A percentile compares a stretch with the other conserved stretches of the same genome.
Evolutionary conservation across 1,284 basidiomycete genomes (phyloP).

Genomic region (Trametes versicolor): DNA sequence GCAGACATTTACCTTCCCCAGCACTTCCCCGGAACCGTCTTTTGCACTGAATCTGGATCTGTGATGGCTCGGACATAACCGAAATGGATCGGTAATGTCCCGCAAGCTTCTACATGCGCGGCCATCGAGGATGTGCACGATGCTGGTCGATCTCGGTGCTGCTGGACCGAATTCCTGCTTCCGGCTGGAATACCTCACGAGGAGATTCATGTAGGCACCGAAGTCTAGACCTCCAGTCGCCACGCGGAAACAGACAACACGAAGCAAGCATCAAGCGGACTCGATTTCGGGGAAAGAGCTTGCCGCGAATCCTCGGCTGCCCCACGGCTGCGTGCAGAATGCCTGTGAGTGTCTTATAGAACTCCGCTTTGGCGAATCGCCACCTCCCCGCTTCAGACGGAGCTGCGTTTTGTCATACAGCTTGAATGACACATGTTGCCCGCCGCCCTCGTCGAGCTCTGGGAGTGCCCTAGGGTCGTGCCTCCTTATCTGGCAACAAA

Average conservation of each 20-base stretch:
- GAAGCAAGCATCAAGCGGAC: conserved; percentile 27
- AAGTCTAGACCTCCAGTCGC: conserved; percentile 22
- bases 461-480: conserved; percentile 24
- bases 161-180: conserved; percentile 2
- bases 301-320: conserved; percentile 32
- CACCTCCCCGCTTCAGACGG: conserved; percentile 30
- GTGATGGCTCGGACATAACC: conserved; percentile 9
- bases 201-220: conserved; percentile 20
- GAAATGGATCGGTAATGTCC: conserved; percentile 18
- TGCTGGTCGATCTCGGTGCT: conserved; percentile 16
- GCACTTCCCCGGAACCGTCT: conserved; percentile 26
- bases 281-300: conserved; percentile 11
- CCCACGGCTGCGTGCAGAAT: conserved; percentile 28
- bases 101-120: conserved; percentile 26
- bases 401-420: conserved; percentile 21
- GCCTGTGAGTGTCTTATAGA: conserved; percentile 6
- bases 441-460: conserved; percentile 22
- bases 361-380: conserved; percentile 19
- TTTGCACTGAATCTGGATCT: conserved; percentile 26
- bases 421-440: conserved; percentile 23
- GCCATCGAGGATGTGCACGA: conserved; percentile 24
- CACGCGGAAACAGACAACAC: conserved; percentile 31
- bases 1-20: conserved; percentile 11
- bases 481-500: conserved; percentile 23
- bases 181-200: conserved; percentile 17